phyloP scores from a whole-genome alignment of 352 stramenopile genomes.

The Thalassiosira livingstoniorum region DNA sequence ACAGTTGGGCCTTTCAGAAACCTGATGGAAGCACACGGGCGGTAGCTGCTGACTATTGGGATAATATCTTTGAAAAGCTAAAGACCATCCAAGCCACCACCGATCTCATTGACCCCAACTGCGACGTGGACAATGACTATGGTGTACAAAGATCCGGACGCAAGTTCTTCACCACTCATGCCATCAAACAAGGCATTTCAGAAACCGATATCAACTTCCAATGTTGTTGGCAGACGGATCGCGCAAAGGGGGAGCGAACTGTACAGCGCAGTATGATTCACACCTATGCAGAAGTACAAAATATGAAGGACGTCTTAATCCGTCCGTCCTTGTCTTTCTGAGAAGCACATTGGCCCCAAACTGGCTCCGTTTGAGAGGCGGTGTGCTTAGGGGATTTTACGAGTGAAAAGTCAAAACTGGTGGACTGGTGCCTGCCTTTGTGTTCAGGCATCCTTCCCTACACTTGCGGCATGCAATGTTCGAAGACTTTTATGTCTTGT shows the following conservation, averaged over 20 bases:
- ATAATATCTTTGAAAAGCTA: constrained; percentile 21
- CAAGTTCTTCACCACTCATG: constrained; percentile 32
- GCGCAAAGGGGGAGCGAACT: background rate
- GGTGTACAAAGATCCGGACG: constrained; percentile 20
- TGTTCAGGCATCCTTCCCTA: too few species aligned
- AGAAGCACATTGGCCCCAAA: background rate
- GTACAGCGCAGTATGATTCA: constrained; percentile 15
- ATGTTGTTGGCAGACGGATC: constrained; percentile 28
- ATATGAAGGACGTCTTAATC: constrained; percentile 20
- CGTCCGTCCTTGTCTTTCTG: constrained; percentile 10
- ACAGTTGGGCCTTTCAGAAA: too few species aligned
- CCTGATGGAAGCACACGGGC: background rate
- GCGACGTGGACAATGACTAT: constrained; percentile 31
- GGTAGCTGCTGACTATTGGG: background rate
- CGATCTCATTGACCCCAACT: constrained; percentile 28
- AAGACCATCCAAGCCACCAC: constrained; percentile 32
- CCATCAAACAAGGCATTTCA: constrained; percentile 18
- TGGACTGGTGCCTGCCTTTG: too few species aligned
- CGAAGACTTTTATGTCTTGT: too few species aligned
- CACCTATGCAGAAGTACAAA: constrained; percentile 25
- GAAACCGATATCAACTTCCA: constrained; percentile 35
- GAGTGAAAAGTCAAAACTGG: too few species aligned
- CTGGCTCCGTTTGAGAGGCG: too few species aligned
- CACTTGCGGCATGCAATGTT: too few species aligned
- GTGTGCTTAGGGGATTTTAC: too few species aligned